These are phyloP conservation scores for Hortiboletus flavorubellus DNA, from an alignment of 768 basidiomycete species.

Conservation along the genomic window DNA sequence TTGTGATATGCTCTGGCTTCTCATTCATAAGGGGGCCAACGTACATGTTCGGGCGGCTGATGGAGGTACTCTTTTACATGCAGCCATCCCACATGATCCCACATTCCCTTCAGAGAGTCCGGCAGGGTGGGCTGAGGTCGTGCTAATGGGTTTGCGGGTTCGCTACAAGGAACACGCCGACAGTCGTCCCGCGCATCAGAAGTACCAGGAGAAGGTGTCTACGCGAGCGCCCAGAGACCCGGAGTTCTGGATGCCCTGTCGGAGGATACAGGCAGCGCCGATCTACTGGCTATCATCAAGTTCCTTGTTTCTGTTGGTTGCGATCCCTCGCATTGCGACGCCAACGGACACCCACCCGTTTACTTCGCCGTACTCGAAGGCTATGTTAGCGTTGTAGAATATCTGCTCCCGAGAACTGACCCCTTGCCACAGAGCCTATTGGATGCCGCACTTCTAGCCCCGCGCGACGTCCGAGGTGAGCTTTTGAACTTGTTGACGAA, in stretches of 20 bases:
- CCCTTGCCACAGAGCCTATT: not conserved
- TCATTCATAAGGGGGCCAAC: not conserved
- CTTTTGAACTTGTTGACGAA: not conserved
- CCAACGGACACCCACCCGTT: not conserved
- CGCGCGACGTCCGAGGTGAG: accelerated
- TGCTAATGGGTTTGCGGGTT: too few species aligned
- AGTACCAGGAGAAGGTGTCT: too few species aligned
- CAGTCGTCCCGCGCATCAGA: too few species aligned
- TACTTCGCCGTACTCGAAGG: not conserved
- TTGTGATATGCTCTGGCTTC: not conserved
- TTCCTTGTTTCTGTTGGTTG: not conserved
- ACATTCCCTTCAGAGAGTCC: too few species aligned
- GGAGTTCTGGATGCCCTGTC: too few species aligned
- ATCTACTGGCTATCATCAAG: not conserved
- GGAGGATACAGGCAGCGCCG: too few species aligned
- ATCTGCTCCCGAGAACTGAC: not conserved
- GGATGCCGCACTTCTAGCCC: not conserved
- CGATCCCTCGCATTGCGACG: not conserved
- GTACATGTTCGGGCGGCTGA: not conserved
- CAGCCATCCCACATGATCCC: too few species aligned
- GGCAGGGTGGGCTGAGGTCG: too few species aligned
- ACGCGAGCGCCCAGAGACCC: too few species aligned
- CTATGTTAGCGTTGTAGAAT: not conserved
- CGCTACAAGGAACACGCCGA: too few species aligned
- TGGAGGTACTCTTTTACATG: not conserved